phyloP scores from a whole-genome alignment of 306 rosid genomes.

The Urtica urens region DNA sequence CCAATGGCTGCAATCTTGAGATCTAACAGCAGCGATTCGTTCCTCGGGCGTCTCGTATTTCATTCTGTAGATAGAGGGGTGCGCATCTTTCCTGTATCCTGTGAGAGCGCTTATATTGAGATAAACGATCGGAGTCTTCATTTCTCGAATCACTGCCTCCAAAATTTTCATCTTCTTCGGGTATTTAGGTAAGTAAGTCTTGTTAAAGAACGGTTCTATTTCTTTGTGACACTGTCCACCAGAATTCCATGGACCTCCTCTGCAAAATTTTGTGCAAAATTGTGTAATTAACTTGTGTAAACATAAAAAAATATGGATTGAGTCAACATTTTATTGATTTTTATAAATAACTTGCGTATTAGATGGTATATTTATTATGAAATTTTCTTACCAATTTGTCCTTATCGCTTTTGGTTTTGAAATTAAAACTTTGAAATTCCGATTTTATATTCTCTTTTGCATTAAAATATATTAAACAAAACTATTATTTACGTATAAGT shows the following conservation, averaged over 20 bases:
- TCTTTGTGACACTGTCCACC: slow-evolving; percentile 88
- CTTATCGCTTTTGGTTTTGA: too few species aligned
- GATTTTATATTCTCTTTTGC: too few species aligned
- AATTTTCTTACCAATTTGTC: too few species aligned
- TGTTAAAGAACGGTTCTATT: slow-evolving; percentile 57
- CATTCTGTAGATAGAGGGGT: slow-evolving; percentile 68
- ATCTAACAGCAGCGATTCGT: slow-evolving; percentile 22
- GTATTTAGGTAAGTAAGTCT: slow-evolving; percentile 39
- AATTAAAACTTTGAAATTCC: too few species aligned
- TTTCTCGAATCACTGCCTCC: slow-evolving; percentile 44
- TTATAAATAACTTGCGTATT: too few species aligned
- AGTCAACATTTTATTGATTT: too few species aligned
- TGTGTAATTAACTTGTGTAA: too few species aligned
- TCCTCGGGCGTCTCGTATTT: slow-evolving; percentile 29
- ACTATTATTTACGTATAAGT: too few species aligned
- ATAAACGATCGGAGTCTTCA: slow-evolving; percentile 62
- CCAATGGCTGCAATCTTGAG: slow-evolving; percentile 66
- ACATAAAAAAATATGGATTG: slow-evolving; percentile 9
- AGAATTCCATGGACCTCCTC: slow-evolving; percentile 95
- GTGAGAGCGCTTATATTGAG: slow-evolving; percentile 80
- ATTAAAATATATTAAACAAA: too few species aligned
- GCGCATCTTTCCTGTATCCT: slow-evolving; percentile 81
- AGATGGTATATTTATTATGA: too few species aligned
- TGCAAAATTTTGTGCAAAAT: slow-evolving; percentile 18
- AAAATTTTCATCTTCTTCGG: slow-evolving; percentile 80